Base-by-base conservation (phyloP, 1,139 yeast species). In the Yamadazyma atmosphaerica region DNA sequence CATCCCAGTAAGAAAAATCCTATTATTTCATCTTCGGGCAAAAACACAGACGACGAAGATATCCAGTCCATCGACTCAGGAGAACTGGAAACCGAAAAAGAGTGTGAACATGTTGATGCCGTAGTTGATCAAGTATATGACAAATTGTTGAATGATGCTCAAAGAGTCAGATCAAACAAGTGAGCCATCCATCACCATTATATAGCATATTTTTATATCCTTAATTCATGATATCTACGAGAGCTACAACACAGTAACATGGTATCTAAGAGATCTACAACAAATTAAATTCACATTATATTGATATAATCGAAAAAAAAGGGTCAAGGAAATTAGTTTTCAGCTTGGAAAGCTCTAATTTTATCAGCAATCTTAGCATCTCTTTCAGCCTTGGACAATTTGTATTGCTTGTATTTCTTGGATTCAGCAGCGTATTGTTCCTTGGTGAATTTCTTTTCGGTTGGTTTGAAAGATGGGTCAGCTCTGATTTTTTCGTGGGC, bases 381-480 rank as follows among this genome's bases (percentile, higher is more conserved):
- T 80, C 96, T 87, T 82, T 92, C 87, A 63, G 80, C 98, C 68
- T 68, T 81, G 77, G 98, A 79, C 74, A 90, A 83, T 80, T 88
- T 90, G 65, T 67, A 74, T 70, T 81, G 83, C 77, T 79, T 85
- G 96, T 73, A 87, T 80, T 90, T 88, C 83, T 84, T 85, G 58
- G 95, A 83, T 73, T 83, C 87, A 72, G 95, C 96, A 79, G 95
- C 95, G 83, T 89, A 90, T 78, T 90, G 95, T 71, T 85, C 98
- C 84, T 88, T 88, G 81, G 96, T 77, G 87, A 75, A 82, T 81
- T 92, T 88, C 88, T 85, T 86, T 72, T 82, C 86, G 61, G 95
- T 77, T 70, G 89, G 87, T 79, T 83, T 85, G 86, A 82, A 82
- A 59, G 81, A 50, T 71, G 99, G 99, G 79, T 92, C 94, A 54